Conservation (phyloP, 768 basidiomycete species). For the Pisolithus tinctorius region DNA sequence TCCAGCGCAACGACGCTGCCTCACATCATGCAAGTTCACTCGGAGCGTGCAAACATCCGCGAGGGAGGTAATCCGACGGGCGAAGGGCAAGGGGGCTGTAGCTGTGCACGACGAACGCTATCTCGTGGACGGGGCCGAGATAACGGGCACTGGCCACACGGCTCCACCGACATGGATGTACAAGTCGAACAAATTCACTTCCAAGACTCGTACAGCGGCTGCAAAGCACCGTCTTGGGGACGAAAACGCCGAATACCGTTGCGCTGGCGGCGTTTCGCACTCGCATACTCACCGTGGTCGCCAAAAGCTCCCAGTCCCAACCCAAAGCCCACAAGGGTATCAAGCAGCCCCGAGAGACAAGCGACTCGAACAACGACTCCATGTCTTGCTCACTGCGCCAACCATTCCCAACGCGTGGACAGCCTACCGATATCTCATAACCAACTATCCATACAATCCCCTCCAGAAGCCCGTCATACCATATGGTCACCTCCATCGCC, state of each 20-base stretch:
- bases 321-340: no score
- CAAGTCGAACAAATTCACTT: neutral
- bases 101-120: neutral
- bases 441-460: constrained; percentile 5
- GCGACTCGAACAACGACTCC: constrained; percentile 18
- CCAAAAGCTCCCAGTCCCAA: no score
- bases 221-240: neutral
- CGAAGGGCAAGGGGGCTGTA: neutral
- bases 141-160: neutral
- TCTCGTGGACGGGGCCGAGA: neutral
- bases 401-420: constrained; percentile 34
- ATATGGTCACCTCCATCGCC: constrained; percentile 46
- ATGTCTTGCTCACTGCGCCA: constrained; percentile 28
- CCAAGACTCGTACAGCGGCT: neutral
- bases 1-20: constrained; percentile 9
- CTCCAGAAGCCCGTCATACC: constrained; percentile 18
- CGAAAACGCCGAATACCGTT: neutral
- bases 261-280: neutral
- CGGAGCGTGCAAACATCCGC: neutral
- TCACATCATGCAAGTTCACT: constrained; percentile 6
- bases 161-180: neutral
- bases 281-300: no score
- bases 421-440: constrained; percentile 34
- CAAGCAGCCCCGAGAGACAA: constrained; percentile 9
- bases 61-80: neutral